Evolutionary conservation across 2,329 filamentous ascomycete genomes (phyloP).

Genomic region (Microdochium trichocladiopsis): DNA sequence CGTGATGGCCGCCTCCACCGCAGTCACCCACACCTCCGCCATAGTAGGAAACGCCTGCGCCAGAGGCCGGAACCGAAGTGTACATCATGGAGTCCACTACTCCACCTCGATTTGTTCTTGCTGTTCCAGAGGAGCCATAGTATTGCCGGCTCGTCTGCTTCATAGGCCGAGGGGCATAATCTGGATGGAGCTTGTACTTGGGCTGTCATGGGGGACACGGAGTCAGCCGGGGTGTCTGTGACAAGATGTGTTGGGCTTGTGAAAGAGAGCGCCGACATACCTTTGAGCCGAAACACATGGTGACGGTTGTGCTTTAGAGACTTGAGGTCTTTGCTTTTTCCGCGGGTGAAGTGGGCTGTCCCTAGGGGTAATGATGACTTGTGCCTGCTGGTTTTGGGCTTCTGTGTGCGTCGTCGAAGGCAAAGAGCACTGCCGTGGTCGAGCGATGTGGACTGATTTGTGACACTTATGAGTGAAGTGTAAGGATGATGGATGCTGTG

Average conservation of each 20-base stretch:
- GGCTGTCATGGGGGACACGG: neutral
- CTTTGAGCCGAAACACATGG: neutral
- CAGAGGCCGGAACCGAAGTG: no score
- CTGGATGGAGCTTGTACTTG: neutral
- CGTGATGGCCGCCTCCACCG: no score
- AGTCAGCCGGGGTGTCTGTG: neutral
- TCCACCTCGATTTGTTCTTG: no score
- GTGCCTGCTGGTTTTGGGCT: neutral
- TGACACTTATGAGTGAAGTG: no score
- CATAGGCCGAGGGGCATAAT: neutral
- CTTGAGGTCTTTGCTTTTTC: neutral
- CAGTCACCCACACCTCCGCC: no score
- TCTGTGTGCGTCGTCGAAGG: no score
- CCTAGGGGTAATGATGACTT: neutral
- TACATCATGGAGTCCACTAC: no score
- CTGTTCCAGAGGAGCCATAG: neutral
- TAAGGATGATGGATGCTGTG: no score
- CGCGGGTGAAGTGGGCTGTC: neutral
- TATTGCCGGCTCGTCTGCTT: neutral
- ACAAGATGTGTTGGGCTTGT: neutral
- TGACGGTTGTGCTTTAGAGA: neutral
- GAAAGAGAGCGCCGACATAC: neutral
- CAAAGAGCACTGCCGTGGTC: no score
- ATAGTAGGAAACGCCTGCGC: no score
- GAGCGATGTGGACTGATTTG: no score